phyloP scores from a whole-genome alignment of 352 stramenopile species.

The Hyphochytrium catenoides region DNA sequence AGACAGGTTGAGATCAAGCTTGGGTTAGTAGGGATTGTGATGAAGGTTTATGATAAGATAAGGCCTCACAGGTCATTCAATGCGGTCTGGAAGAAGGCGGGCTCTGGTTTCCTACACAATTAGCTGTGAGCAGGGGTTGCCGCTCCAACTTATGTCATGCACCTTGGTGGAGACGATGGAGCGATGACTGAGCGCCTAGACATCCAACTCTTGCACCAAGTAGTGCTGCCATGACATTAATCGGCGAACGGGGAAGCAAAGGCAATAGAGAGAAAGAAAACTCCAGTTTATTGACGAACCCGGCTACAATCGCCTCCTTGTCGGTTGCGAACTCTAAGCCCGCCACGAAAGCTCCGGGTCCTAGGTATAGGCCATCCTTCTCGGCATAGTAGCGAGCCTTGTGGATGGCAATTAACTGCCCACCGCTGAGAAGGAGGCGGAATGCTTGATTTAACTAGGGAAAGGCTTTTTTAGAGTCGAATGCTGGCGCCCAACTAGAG shows the following conservation, averaged over 20 bases:
- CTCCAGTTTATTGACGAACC: slow-evolving; percentile 12
- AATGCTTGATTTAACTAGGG: slow-evolving; percentile 26
- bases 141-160: no score
- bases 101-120: slow-evolving; percentile 17
- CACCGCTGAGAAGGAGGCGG: slow-evolving; percentile 19
- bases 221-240: not conserved
- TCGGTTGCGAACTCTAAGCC: slow-evolving; percentile 20
- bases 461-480: not conserved
- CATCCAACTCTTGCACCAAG: not conserved
- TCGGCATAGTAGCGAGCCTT: slow-evolving; percentile 23
- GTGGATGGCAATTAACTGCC: slow-evolving; percentile 23
- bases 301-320: slow-evolving; percentile 18
- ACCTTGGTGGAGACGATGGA: no score
- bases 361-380: slow-evolving; percentile 21
- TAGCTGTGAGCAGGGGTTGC: no score
- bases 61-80: slow-evolving; percentile 17
- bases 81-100: slow-evolving; percentile 20
- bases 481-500: not conserved
- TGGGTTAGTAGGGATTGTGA: not conserved
- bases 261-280: not conserved
- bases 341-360: slow-evolving; percentile 24
- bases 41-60: not conserved
- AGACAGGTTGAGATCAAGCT: not conserved
- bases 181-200: no score
- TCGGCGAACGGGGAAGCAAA: not conserved